A percentile compares a stretch with the other conserved stretches of the same genome.
phyloP scores from a whole-genome alignment of 495 filamentous ascomycete species.

The Glarea lozoyensis region DNA sequence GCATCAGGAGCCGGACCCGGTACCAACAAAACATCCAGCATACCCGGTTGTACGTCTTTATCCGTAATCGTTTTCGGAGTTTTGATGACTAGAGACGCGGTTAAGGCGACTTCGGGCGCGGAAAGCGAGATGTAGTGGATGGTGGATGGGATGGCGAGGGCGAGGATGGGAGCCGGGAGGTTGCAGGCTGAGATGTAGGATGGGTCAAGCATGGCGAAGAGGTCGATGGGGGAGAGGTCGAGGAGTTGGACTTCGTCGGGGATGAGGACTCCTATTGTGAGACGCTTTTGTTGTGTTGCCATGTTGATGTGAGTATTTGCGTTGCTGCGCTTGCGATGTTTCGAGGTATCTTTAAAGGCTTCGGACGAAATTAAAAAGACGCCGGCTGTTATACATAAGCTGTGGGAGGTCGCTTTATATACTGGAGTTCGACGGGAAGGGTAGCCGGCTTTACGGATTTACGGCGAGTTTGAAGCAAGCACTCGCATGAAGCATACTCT shows the following conservation, averaged over 20 bases:
- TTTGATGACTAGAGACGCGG: conserved; percentile 7
- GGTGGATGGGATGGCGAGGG: conserved; percentile 9
- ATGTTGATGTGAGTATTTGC: no score
- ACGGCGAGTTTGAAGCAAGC: no score
- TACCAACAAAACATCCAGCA: conserved; percentile 42
- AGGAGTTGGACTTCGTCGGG: conserved; percentile 12
- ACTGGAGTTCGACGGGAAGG: no score
- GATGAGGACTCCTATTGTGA: conserved; percentile 18
- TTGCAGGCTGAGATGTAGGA: conserved; percentile 13
- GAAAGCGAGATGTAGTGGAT: conserved; percentile 20
- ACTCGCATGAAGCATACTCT: no score
- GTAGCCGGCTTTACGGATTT: no score
- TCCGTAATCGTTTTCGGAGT: conserved; percentile 9
- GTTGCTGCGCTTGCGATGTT: no score
- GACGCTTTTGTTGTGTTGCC: no score
- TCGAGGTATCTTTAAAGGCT: no score
- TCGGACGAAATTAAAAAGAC: no score
- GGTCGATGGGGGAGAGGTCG: conserved; percentile 17
- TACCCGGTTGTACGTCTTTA: conserved; percentile 26
- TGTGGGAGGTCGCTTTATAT: no score
- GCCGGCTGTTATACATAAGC: no score
- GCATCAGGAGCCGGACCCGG: conserved; percentile 40
- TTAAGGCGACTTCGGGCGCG: conserved; percentile 9
- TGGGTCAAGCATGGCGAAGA: conserved; percentile 17
- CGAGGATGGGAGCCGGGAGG: conserved; percentile 8